Base-by-base conservation (phyloP, 805 yeast genomes). In the Candida tammaniensis region DNA sequence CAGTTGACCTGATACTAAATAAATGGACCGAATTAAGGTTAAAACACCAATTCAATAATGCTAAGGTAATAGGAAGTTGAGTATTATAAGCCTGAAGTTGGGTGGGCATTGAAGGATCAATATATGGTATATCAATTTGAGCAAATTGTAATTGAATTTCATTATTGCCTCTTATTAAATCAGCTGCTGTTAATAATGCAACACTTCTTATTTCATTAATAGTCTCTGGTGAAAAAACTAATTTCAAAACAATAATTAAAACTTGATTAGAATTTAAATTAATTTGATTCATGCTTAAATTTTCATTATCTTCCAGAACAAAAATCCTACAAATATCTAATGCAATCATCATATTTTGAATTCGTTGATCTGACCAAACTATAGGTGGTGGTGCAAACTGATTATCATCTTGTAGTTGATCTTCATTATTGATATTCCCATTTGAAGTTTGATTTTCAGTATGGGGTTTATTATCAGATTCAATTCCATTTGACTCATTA, bases 91-190 rank as follows among this genome's bases (percentile, higher is more conserved):
- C 26, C 35, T 65, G 70, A 12, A 59, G 43, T 36, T 60, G 70
- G 1, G 74, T 35, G 0, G 80, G 78, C 34, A 76, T 49, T 4
- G 81, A 67, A 8, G 96, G 87, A 50, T 87, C 97, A 36, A 89
- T 68, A 52, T 82, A 86, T 0, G 98, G 98, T 6, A 93, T 96
- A 56, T 93, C 98, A 10, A 91, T 80, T 35, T 78, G 79, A 1
- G 87, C 70, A 47, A 91, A 82, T 38, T 77, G 77, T 10, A 64
- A 61, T 56, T 93, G 98, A 21, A 84, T 72, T 2, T 67, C 74
- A 3, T 68, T 57, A 53, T 88, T 87, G 19, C 78, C 72, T 30
- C 80, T 61, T 4, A 93, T 81, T 20, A 89, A 64, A 43, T 82
- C 91, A 1, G 94, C 88, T 2, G 86, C 78, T 0, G 95, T 78